phyloP scores from a whole-genome alignment of 768 basidiomycete genomes.

The Hemileccinum impolitum region DNA sequence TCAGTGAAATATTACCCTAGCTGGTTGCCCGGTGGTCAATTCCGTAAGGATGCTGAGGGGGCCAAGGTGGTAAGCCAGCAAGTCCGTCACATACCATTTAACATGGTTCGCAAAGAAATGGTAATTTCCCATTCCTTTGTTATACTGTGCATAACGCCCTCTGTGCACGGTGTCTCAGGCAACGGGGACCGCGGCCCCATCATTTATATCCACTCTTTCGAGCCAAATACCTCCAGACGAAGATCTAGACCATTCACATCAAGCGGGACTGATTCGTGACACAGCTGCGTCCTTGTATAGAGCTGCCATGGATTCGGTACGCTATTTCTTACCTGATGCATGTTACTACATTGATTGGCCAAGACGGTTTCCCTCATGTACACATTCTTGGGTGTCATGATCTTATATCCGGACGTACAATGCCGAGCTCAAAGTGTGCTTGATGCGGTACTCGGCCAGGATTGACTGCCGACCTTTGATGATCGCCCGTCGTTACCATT shows the following conservation, averaged over 20 bases:
- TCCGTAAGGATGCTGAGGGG: slow-evolving; percentile 3
- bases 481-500: not conserved
- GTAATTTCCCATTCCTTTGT: not conserved
- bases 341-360: not conserved
- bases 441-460: not conserved
- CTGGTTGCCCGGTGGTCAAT: slow-evolving; percentile 9
- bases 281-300: not conserved
- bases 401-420: not conserved
- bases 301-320: not conserved
- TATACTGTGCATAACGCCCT: not conserved
- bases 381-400: not conserved
- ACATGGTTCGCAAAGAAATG: slow-evolving; percentile 9
- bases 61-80: not conserved
- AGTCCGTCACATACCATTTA: slow-evolving; percentile 3
- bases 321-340: not conserved
- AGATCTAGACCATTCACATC: not conserved
- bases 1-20: slow-evolving; percentile 10
- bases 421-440: not conserved
- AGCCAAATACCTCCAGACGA: not conserved
- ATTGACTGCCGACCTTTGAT: not conserved
- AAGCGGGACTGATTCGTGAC: not conserved
- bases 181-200: not conserved
- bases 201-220: not conserved
- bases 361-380: not conserved
- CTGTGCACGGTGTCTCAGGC: not conserved